Conservation (phyloP, 2,329 filamentous ascomycete genomes). For the Fusarium aywerte region DNA sequence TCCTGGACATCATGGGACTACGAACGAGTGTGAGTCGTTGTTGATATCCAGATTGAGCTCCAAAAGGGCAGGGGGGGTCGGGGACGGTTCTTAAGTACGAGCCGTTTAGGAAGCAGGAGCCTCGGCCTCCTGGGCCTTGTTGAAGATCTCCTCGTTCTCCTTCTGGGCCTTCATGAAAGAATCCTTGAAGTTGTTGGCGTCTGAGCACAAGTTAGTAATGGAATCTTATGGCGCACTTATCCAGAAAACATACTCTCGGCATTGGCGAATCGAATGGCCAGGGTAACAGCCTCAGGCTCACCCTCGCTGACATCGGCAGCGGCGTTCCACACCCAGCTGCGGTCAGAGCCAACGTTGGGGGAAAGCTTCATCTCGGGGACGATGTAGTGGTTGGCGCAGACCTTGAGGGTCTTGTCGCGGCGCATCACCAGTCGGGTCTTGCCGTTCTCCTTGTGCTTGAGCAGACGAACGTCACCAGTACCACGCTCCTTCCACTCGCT, state of each 20-base stretch:
- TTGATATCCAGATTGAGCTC: slow-evolving; percentile 21
- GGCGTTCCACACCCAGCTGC: slow-evolving; percentile 99
- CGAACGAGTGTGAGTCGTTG: slow-evolving; percentile 29
- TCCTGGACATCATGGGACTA: slow-evolving; percentile 18
- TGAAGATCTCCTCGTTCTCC: slow-evolving; percentile 91
- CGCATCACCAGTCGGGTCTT: slow-evolving; percentile 99
- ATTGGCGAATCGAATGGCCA: slow-evolving; percentile 98
- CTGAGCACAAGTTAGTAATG: slow-evolving; percentile 59
- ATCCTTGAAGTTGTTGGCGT: slow-evolving; percentile 98
- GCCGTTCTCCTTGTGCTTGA: slow-evolving; percentile 99
- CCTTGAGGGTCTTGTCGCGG: slow-evolving; percentile 99
- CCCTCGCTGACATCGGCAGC: slow-evolving; percentile 98
- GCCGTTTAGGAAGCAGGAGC: slow-evolving; percentile 44
- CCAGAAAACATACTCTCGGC: slow-evolving; percentile 81
- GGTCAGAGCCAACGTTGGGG: slow-evolving; percentile 96
- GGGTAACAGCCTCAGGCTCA: slow-evolving; percentile 93
- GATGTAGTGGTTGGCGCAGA: slow-evolving; percentile 99
- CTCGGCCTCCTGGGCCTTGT: slow-evolving; percentile 53
- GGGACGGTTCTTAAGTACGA: slow-evolving; percentile 15
- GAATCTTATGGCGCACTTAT: background rate
- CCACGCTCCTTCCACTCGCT: slow-evolving; percentile 99
- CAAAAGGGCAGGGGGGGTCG: slow-evolving; percentile 27
- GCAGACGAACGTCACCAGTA: slow-evolving; percentile 92
- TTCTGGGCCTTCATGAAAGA: slow-evolving; percentile 96
- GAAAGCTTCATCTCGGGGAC: slow-evolving; percentile 99